These are phyloP conservation scores for Chaetomiaceae sp. DNA, from an alignment of 2,329 filamentous ascomycete genomes.

Conservation along the genomic window DNA sequence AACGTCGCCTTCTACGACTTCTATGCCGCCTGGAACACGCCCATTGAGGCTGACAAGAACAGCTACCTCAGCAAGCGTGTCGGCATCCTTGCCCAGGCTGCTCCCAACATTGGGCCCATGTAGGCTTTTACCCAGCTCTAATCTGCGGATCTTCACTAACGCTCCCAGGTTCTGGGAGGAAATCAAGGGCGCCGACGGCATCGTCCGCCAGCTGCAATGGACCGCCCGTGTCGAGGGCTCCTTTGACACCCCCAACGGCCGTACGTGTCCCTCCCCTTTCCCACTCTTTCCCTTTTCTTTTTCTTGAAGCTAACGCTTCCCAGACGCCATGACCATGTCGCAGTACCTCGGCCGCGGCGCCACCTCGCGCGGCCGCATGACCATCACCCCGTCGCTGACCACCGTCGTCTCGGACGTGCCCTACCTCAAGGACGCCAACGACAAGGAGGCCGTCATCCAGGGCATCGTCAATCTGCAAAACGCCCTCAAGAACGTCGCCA, in stretches of 20 bases:
- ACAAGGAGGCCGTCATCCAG: slow-evolving; percentile 54
- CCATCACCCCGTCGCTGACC: slow-evolving; percentile 51
- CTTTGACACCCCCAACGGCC: slow-evolving; percentile 34
- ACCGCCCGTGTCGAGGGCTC: slow-evolving; percentile 60
- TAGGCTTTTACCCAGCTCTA: slow-evolving; percentile 26
- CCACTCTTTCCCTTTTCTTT: no score
- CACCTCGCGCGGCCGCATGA: slow-evolving; percentile 53
- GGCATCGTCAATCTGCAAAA: slow-evolving; percentile 53
- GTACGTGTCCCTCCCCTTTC: slow-evolving; percentile 6
- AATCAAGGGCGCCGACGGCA: slow-evolving; percentile 53
- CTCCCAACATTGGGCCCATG: slow-evolving; percentile 61
- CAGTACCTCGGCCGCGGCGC: slow-evolving; percentile 53
- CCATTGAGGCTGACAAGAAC: slow-evolving; percentile 39
- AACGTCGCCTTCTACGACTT: slow-evolving; percentile 58
- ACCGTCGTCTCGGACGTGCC: slow-evolving; percentile 54
- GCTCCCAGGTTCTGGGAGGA: slow-evolving; percentile 48
- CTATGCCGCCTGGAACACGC: slow-evolving; percentile 53
- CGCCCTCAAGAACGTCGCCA: slow-evolving; percentile 45
- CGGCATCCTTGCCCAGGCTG: slow-evolving; percentile 60
- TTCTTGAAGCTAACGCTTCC: neutral
- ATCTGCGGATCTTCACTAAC: neutral
- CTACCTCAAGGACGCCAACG: slow-evolving; percentile 50
- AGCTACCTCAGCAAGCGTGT: slow-evolving; percentile 46
- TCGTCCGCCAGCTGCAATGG: slow-evolving; percentile 61
- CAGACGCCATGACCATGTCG: slow-evolving; percentile 31